Conservation (phyloP, 2,329 filamentous ascomycete genomes). For the Aspergillus puulaauensis region DNA sequence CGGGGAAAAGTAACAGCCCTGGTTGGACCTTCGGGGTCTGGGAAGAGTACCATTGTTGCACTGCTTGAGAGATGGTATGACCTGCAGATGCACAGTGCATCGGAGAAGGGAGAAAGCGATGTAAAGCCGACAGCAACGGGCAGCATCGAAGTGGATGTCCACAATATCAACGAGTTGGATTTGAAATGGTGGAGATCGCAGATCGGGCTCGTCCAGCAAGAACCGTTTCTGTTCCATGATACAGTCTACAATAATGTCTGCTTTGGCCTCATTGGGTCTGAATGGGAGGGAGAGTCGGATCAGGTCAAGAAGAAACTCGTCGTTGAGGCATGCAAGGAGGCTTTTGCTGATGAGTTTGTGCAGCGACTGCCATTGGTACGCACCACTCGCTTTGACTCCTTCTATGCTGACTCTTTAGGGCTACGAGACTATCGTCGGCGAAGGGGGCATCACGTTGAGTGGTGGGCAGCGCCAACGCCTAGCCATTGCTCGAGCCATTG, state of each 20-base stretch:
- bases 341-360: slow-evolving; percentile 93
- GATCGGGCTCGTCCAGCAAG: slow-evolving; percentile 69
- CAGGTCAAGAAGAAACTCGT: slow-evolving; percentile 66
- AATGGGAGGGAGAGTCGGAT: slow-evolving; percentile 60
- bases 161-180: slow-evolving; percentile 77
- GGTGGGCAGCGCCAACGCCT: slow-evolving; percentile 97
- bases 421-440: slow-evolving; percentile 90
- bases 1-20: slow-evolving; percentile 42
- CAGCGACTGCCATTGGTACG: slow-evolving; percentile 58
- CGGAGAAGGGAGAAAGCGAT: neutral
- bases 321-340: slow-evolving; percentile 78
- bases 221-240: slow-evolving; percentile 84
- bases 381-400: neutral
- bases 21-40: slow-evolving; percentile 46
- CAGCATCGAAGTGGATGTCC: slow-evolving; percentile 76
- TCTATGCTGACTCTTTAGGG: slow-evolving; percentile 53
- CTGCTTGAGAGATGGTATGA: slow-evolving; percentile 45
- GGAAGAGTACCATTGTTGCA: slow-evolving; percentile 47
- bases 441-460: slow-evolving; percentile 86
- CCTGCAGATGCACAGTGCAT: slow-evolving; percentile 2
- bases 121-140: slow-evolving; percentile 50
- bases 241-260: slow-evolving; percentile 87
- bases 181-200: slow-evolving; percentile 88
- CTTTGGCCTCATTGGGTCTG: slow-evolving; percentile 85
- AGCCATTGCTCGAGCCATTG: slow-evolving; percentile 85